Evolutionary conservation across 768 basidiomycete genomes (phyloP).

Genomic region (Kwoniella dendrophila): DNA sequence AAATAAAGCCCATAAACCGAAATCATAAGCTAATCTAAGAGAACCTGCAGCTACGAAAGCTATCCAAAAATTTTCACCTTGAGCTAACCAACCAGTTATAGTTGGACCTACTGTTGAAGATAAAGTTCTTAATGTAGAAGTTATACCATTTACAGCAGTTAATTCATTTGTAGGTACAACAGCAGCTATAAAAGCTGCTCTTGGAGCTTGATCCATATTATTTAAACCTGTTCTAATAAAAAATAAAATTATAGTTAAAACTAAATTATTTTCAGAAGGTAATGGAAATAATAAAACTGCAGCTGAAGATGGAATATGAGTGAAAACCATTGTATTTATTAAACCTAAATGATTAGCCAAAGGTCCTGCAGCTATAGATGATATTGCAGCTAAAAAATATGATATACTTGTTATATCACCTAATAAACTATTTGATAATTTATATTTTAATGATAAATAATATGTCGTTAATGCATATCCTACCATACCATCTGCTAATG

Average conservation of each 20-base stretch:
- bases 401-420: conserved; percentile 40
- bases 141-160: conserved; percentile 46
- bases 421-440: conserved; percentile 23
- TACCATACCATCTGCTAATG: conserved; percentile 43
- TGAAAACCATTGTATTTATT: conserved; percentile 50
- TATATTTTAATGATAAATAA: conserved; percentile 35
- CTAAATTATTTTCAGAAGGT: conserved; percentile 26
- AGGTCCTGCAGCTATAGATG: conserved; percentile 39
- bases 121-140: conserved; percentile 34
- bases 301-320: conserved; percentile 42
- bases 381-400: conserved; percentile 38
- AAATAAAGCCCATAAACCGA: conserved; percentile 41
- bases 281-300: conserved; percentile 37
- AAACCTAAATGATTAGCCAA: conserved; percentile 39
- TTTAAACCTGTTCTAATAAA: conserved; percentile 34
- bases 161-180: conserved; percentile 33
- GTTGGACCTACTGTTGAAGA: conserved; percentile 36
- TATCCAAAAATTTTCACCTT: conserved; percentile 33
- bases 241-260: conserved; percentile 31
- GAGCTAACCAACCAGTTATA: conserved; percentile 37
- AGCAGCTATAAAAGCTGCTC: conserved; percentile 45
- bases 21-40: conserved; percentile 37
- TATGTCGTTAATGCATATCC: conserved; percentile 36
- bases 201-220: conserved; percentile 47
- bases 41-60: conserved; percentile 38